Conservation (phyloP, 371 early-diverging fungal species). For the Mortierella sp. region DNA sequence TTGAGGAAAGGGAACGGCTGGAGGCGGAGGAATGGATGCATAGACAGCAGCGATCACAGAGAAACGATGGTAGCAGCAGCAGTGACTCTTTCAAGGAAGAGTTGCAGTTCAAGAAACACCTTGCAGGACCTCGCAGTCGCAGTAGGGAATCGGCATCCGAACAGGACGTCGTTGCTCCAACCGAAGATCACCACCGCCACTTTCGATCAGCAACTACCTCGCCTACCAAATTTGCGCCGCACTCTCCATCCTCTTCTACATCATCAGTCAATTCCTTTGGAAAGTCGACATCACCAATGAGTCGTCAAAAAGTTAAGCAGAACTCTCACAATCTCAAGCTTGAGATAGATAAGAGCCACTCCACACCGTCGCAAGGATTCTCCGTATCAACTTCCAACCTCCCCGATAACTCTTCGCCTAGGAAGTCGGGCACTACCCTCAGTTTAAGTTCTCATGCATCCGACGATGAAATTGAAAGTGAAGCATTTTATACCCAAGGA, state of each 20-base stretch:
- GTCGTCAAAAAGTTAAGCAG: conserved; percentile 3
- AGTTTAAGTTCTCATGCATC: conserved; percentile 52
- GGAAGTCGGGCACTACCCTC: conserved; percentile 3
- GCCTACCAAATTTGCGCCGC: conserved; percentile 17
- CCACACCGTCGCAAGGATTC: not conserved
- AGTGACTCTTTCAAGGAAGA: conserved; percentile 31
- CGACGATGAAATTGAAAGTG: conserved; percentile 54
- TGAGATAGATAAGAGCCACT: conserved; percentile 16
- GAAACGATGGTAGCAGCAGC: conserved; percentile 16
- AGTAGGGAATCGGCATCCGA: conserved; percentile 15
- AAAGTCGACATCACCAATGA: not conserved
- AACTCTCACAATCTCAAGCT: conserved; percentile 16
- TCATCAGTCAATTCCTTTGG: conserved; percentile 12
- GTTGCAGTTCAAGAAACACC: not conserved
- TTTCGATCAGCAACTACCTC: conserved; percentile 29
- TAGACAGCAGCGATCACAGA: conserved; percentile 9
- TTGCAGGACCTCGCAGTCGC: not conserved
- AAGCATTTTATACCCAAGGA: conserved; percentile 57
- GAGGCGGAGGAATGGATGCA: conserved; percentile 42
- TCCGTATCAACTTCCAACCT: not conserved
- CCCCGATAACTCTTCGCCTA: conserved; percentile 2
- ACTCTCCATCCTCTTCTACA: conserved; percentile 27
- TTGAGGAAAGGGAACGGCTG: conserved; percentile 21
- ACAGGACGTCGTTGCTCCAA: conserved; percentile 1
- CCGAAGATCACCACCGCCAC: not conserved